These are phyloP conservation scores for Aspergillus sp. DNA, from an alignment of 2,329 filamentous ascomycete species.

Conservation along the genomic window DNA sequence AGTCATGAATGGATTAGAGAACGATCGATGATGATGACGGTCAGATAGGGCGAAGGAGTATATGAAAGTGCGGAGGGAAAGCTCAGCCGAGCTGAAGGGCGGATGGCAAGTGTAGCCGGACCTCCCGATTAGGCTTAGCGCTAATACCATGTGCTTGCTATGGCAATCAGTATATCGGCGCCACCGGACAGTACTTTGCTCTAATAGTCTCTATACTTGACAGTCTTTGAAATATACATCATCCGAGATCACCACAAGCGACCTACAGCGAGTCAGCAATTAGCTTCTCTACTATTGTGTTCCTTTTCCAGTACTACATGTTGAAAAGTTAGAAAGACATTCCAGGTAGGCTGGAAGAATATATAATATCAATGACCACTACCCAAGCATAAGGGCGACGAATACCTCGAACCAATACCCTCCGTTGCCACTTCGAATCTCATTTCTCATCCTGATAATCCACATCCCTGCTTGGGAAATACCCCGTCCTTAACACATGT, in stretches of 20 bases:
- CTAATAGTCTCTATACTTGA: not conserved
- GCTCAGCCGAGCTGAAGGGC: not conserved
- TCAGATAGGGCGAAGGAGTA: not conserved
- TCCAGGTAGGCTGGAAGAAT: no score
- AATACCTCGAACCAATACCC: no score
- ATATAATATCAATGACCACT: no score
- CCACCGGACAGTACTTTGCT: not conserved
- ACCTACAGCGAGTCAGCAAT: no score
- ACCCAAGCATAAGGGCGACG: no score
- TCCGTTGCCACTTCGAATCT: no score
- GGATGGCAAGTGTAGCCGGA: constrained; percentile 8
- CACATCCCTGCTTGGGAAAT: not conserved
- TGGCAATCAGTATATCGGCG: no score
- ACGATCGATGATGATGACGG: not conserved
- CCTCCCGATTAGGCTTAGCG: not conserved
- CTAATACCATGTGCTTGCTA: not conserved
- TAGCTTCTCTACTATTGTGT: no score
- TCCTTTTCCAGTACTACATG: no score
- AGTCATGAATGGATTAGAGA: not conserved
- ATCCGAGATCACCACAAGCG: no score
- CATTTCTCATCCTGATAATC: not conserved
- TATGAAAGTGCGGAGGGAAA: not conserved
- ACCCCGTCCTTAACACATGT: not conserved
- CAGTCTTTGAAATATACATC: no score
- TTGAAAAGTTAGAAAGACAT: no score